Percentiles rank a stretch among this genome's conserved stretches.
These are phyloP conservation scores for Dendrobium catenatum DNA, from an alignment of 106 monocot species.

Conservation along the genomic window DNA sequence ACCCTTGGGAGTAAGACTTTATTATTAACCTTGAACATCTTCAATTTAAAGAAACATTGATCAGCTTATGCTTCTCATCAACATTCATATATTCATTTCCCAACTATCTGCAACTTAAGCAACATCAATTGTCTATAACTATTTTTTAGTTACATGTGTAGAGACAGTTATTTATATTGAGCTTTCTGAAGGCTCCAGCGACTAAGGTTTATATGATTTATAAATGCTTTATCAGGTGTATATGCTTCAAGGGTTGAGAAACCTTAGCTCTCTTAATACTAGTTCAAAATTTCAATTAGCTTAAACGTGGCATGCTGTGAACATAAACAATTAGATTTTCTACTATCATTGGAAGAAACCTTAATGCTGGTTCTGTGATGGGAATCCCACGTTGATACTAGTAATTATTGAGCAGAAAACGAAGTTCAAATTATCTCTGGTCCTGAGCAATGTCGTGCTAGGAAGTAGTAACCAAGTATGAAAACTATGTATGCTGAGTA, in stretches of 20 bases:
- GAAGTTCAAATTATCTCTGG: not conserved
- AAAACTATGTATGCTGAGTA: not conserved
- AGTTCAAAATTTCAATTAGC: not conserved
- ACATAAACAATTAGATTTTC: too few relatives aligned
- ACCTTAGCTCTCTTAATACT: not conserved
- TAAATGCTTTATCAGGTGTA: not conserved
- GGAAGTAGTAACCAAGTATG: not conserved
- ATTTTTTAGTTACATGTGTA: not conserved
- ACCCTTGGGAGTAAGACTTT: conserved; percentile 96
- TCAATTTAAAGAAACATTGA: not conserved
- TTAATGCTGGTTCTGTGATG: not conserved
- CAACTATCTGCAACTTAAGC: not conserved
- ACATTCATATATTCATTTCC: not conserved
- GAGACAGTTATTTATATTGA: not conserved
- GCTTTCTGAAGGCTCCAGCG: not conserved
- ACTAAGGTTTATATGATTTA: not conserved
- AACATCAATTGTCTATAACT: not conserved
- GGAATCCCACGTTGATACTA: not conserved
- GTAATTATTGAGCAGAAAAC: not conserved
- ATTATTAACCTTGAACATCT: not conserved
- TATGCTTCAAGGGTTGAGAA: not conserved
- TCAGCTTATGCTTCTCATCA: not conserved
- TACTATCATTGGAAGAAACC: too few relatives aligned
- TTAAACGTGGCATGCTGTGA: not conserved
- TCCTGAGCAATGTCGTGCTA: not conserved